phyloP scores from a whole-genome alignment of 176 grass and related monocot genomes.

The Coix lacrymajobi region DNA sequence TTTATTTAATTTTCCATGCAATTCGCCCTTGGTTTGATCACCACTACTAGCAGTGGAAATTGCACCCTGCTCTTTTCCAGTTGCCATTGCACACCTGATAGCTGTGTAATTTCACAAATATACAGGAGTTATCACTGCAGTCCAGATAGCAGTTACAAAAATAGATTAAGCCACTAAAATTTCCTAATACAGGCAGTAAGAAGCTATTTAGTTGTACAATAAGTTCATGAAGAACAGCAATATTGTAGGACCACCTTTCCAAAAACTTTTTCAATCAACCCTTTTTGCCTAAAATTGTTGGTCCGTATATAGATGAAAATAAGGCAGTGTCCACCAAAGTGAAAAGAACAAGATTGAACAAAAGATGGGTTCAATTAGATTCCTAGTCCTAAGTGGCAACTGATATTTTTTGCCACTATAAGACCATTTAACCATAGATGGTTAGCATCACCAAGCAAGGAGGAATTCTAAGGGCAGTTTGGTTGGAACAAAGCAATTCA shows the following conservation, averaged over 20 bases:
- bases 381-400: not conserved
- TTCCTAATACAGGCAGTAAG: not conserved
- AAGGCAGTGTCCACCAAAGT: not conserved
- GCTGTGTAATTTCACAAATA: conserved; percentile 31
- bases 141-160: not conserved
- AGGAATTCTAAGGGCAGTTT: not conserved
- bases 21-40: conserved; percentile 32
- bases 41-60: conserved; percentile 9
- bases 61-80: conserved; percentile 34
- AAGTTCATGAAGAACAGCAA: not conserved
- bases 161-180: not conserved
- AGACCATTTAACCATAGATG: not conserved
- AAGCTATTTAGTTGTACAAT: not conserved
- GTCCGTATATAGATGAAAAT: not conserved
- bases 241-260: not conserved
- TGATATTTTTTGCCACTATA: not conserved
- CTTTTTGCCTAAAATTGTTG: not conserved
- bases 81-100: conserved; percentile 48
- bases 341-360: not conserved
- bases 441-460: not conserved
- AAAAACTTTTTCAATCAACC: not conserved
- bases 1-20: conserved; percentile 84
- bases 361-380: not conserved
- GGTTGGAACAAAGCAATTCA: not conserved
- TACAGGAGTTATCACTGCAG: not conserved